Evolutionary conservation across 2,329 filamentous ascomycete species (phyloP).

Genomic region (Zasmidium cellare): DNA sequence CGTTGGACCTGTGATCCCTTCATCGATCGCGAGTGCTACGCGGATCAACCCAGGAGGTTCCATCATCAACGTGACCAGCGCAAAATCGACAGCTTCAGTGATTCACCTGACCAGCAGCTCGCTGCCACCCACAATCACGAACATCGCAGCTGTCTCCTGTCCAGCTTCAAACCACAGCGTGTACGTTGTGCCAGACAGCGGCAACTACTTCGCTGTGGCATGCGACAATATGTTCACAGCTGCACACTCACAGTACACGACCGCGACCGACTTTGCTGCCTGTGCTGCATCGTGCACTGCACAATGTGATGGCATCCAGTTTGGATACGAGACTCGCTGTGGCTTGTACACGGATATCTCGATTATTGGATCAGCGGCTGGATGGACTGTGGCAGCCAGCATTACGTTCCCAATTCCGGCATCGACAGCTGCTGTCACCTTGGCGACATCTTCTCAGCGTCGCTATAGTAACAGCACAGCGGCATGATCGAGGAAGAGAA

Average conservation of each 20-base stretch:
- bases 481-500: not conserved
- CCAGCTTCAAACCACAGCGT: constrained; percentile 17
- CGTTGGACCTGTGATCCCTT: constrained; percentile 5
- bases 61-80: constrained; percentile 3
- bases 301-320: constrained; percentile 21
- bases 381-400: constrained; percentile 22
- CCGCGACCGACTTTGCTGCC: constrained; percentile 18
- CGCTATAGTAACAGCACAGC: not conserved
- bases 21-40: constrained; percentile 5
- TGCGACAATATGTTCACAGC: constrained; percentile 23
- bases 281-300: constrained; percentile 23
- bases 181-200: constrained; percentile 15
- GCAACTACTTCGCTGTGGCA: constrained; percentile 18
- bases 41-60: constrained; percentile 7
- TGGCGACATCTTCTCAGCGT: not conserved
- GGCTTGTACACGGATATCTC: constrained; percentile 23
- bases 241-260: constrained; percentile 18
- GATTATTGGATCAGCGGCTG: constrained; percentile 15
- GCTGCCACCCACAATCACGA: constrained; percentile 5
- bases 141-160: constrained; percentile 15
- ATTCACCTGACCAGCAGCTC: not conserved
- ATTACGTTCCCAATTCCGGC: constrained; percentile 12
- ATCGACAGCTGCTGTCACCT: not conserved
- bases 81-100: not conserved
- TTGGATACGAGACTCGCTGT: constrained; percentile 22